phyloP scores from a whole-genome alignment of 2,329 filamentous ascomycete species.

The Claviceps citrina region DNA sequence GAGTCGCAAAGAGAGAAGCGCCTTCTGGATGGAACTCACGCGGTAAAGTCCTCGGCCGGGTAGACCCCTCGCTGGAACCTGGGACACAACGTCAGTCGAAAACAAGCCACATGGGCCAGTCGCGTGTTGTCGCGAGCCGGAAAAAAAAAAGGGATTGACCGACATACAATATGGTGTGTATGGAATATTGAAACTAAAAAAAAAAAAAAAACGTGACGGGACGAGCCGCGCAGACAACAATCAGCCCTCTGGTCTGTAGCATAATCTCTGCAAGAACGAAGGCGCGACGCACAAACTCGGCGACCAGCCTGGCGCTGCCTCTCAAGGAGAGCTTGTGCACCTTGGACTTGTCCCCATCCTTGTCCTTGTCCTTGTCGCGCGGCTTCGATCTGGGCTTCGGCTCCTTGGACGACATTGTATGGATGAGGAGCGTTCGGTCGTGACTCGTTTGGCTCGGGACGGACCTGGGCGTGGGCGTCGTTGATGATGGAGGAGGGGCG shows the following conservation, averaged over 20 bases:
- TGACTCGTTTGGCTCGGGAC: too few species aligned
- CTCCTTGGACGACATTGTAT: slow-evolving; percentile 20
- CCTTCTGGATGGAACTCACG: slow-evolving; percentile 35
- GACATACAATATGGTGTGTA: slow-evolving; percentile 88
- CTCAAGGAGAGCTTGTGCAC: slow-evolving; percentile 88
- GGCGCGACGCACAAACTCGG: slow-evolving; percentile 58
- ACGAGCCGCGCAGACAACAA: not conserved
- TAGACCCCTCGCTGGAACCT: slow-evolving; percentile 79
- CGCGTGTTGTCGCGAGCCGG: not conserved
- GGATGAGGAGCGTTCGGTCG: too few species aligned
- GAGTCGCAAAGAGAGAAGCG: not conserved
- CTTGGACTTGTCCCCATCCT: slow-evolving; percentile 61
- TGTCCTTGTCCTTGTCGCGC: slow-evolving; percentile 10
- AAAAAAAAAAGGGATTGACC: too few species aligned
- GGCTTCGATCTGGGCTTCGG: slow-evolving; percentile 4
- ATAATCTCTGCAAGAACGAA: not conserved
- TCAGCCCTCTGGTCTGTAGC: slow-evolving; percentile 1
- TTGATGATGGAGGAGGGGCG: not conserved
- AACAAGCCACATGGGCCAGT: not conserved
- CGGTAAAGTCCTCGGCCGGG: slow-evolving; percentile 90
- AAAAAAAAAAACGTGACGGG: not conserved
- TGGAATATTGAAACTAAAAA: slow-evolving; percentile 80
- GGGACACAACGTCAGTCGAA: not conserved
- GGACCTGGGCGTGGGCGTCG: too few species aligned
- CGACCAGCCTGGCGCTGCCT: slow-evolving; percentile 70